Evolutionary conservation across 805 yeast genomes (phyloP), one percentile per base, ranked within the genome.

Genomic region (Suhomyces sp.): DNA sequence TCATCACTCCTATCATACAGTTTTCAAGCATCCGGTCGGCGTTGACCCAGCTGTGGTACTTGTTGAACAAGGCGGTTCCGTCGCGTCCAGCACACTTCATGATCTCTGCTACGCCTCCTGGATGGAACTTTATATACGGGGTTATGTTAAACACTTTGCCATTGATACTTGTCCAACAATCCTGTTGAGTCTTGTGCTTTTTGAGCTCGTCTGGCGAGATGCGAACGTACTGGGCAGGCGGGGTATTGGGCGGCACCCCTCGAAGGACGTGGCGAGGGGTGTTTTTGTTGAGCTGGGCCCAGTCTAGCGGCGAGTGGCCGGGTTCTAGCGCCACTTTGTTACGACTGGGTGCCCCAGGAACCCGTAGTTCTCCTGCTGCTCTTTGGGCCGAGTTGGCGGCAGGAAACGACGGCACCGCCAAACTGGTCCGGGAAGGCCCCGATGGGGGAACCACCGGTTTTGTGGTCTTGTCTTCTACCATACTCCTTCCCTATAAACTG

Each of bases 111-210:
- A 77, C 84, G 1, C 99, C 99, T 35, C 99, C 99, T 0, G 99
- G 99, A 60, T 93, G 99, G 67, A 85, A 94, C 51, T 81, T 74
- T 35, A 94, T 64, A 67, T 94, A 93, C 10, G 87, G 84, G 0
- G 97, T 85, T n/a, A 93, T 75, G 63, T 92, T 90, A 72, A 88
- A 93, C 1, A 93, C 96, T 61, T 83, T 87, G 4, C 91, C 89
- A 44, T 82, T 83, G 6, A 93, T 77, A 33, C 83, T 83, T 3
- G 94, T 87, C 98, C 98, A 93, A 54, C 88, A 88, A 64, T 94
- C 96, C 0, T 79, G 80, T n/a, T 54, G 57, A 0, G 77, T 66
- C 17, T 73, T 77, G 67, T 93, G 97, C 47, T 68, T 73, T 44
- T 71, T 70, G 51, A 92, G 72, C 59, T 87, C 87, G 2, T 79